Base-by-base conservation (phyloP, 495 filamentous ascomycete genomes). In the Penicillium argentinense region DNA sequence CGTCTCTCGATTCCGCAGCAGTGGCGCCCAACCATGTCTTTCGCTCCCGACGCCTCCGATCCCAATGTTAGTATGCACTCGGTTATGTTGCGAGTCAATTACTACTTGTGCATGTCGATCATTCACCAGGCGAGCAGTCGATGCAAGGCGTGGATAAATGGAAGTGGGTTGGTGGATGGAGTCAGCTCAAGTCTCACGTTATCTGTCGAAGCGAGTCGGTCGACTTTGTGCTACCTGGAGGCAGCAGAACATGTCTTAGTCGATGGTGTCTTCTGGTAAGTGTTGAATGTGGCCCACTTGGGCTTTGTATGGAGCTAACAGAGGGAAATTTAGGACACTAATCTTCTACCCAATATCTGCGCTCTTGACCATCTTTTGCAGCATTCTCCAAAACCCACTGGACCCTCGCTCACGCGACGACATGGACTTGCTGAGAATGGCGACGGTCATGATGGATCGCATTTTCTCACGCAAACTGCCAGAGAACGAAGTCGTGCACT, bases 291-390 rank as follows among this genome's bases (percentile, higher is more conserved):
- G n/a, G n/a, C n/a, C n/a, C n/a, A n/a, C n/a, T n/a, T n/a, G n/a
- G n/a, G n/a, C n/a, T n/a, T n/a, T n/a, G n/a, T n/a, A n/a, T n/a
- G n/a, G n/a, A n/a, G n/a, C n/a, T n/a, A n/a, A n/a, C n/a, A n/a
- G n/a, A n/a, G n/a, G n/a, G n/a, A n/a, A n/a, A 14, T 26, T 3
- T 34, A 77, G 73, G 68, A 68, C 66, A 9, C 48, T 77, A 0
- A 63, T 78, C 12, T 77, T 77, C 55, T 79, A 79, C 44, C 76
- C 75, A 26, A 74, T 78, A 50, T 74, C 75, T 14, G 75, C 75
- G 21, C 59, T 77, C 16, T 60, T 76, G 23, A 63, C 63, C 11
- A 67, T 79, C 22, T 79, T 79, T 42, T 78, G 70, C 62, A 74
- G 68, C 41, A 73, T 78, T 41, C 62, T 79, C 4, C 61, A 72